These are phyloP conservation scores for Ophiocordyceps unilateralis DNA, from an alignment of 2,329 filamentous ascomycete species.

Conservation along the genomic window DNA sequence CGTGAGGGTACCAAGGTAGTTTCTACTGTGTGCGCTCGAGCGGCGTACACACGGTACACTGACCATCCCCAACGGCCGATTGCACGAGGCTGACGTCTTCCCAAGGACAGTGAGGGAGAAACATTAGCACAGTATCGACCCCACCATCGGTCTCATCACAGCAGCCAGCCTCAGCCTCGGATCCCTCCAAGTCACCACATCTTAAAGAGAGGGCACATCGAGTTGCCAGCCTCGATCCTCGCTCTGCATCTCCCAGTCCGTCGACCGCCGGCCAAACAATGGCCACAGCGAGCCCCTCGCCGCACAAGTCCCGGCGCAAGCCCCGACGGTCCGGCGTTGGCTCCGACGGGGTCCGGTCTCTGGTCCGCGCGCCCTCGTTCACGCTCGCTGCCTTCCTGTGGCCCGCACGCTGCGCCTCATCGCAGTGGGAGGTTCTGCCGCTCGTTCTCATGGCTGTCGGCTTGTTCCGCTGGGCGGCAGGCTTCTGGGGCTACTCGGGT, in stretches of 20 bases:
- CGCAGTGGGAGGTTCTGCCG: conserved; percentile 84
- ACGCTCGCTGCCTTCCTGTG: conserved; percentile 88
- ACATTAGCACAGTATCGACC: too few relatives aligned
- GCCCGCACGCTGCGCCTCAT: conserved; percentile 68
- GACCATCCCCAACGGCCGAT: background rate
- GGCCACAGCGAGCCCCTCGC: conserved; percentile 34
- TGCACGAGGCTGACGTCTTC: too few relatives aligned
- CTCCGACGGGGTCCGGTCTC: conserved; percentile 18
- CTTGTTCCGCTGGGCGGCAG: conserved; percentile 82
- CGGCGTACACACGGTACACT: background rate
- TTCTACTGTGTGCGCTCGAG: background rate
- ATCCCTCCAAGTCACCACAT: too few relatives aligned
- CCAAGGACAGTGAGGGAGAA: too few relatives aligned
- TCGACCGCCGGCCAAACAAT: conserved; percentile 7
- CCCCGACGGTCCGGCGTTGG: conserved; percentile 4
- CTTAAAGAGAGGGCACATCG: background rate
- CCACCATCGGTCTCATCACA: too few relatives aligned
- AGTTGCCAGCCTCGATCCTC: background rate
- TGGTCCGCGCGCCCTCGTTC: conserved; percentile 53
- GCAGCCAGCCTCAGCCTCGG: too few relatives aligned
- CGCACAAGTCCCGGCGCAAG: conserved; percentile 44
- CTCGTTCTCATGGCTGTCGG: conserved; percentile 79
- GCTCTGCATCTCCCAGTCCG: background rate
- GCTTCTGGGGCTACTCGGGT: conserved; percentile 93
- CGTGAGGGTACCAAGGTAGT: too few relatives aligned